These are phyloP conservation scores for Cryptosporidium sp. DNA, from an alignment of 169 alveolate species.

Conservation along the genomic window DNA sequence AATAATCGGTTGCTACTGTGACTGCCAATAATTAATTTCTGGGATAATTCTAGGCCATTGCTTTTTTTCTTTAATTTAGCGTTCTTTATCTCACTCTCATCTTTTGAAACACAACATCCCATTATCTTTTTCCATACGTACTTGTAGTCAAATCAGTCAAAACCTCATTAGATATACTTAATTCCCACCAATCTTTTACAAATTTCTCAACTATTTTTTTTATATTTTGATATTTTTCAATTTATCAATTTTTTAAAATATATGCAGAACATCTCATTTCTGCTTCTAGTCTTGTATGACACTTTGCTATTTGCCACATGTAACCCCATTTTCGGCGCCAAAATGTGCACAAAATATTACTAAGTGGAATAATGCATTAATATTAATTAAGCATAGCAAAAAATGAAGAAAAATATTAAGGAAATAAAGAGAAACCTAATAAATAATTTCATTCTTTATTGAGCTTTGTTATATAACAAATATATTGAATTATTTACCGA, in stretches of 20 bases:
- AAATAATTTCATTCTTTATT: background rate
- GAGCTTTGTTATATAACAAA: too few species aligned
- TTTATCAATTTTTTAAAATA: background rate
- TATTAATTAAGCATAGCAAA: background rate
- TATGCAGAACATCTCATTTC: background rate
- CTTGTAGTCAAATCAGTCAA: background rate
- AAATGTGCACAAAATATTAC: background rate
- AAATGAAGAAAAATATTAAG: background rate
- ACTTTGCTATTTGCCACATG: slow-evolving; percentile 45
- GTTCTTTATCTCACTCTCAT: slow-evolving; percentile 23
- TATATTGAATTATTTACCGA: too few species aligned
- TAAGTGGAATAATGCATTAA: slow-evolving; percentile 5
- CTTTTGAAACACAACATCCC: slow-evolving; percentile 70
- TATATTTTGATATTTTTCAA: background rate
- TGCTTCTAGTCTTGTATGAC: slow-evolving; percentile 10
- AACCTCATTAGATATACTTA: background rate
- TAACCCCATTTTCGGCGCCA: slow-evolving; percentile 34
- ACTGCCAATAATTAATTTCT: background rate
- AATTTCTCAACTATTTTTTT: background rate
- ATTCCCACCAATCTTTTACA: background rate
- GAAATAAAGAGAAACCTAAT: background rate
- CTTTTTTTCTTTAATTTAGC: background rate
- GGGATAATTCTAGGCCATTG: background rate
- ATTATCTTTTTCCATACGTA: slow-evolving; percentile 14
- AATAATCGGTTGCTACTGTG: background rate